Evolutionary conservation across 768 basidiomycete genomes (phyloP), one percentile per base, ranked within the genome.

Genomic region (Tremella fuciformis): DNA sequence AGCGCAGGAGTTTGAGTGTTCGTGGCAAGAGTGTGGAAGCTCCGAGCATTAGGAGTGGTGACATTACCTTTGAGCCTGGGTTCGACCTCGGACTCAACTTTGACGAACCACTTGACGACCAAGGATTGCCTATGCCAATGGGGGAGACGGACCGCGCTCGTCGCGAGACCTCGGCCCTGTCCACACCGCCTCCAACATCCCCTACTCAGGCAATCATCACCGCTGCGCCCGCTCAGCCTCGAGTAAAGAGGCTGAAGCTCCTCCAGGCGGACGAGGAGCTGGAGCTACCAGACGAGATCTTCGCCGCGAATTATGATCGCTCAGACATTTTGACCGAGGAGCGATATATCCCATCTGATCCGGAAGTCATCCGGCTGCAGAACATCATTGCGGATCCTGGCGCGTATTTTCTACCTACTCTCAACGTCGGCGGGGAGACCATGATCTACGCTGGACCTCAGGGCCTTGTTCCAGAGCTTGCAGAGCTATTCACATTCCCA

Each of bases 321-420:
- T 75, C 79, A 59, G 82, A 84, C 57, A 91, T 92, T 63, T 79
- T 89, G 51, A 84, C 85, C 11, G 67, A 78, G 61, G 89, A 92
- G 50, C 85, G 85, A 49, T 93, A 85, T 76, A 84, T 98, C 26
- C 91, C 92, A 6, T 83, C 86, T 16, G 92, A 92, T 1, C 80
- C 88, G 1, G 80, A 89, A 47, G 84, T 93, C 55, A 86, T 93
- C 84, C 86, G 88, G 26, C 83, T 97, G 16, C 81, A 89, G 55
- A 86, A 89, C 68, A 89, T 96, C 65, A 84, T 88, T 24, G 84
- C 87, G 9, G 88, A 96, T 68, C 92, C 91, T 21, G 77, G 88
- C 3, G 80, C 85, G 8, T 86, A 91, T 75, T 97, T 91, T 80
- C 78, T 96, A 48, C 91, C 93, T 9, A 88, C 86, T 1, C 85